Percentiles rank a stretch among this genome's conserved stretches.
Evolutionary conservation across 805 yeast genomes (phyloP).

Genomic region (Wilhelminamyces savonicus): DNA sequence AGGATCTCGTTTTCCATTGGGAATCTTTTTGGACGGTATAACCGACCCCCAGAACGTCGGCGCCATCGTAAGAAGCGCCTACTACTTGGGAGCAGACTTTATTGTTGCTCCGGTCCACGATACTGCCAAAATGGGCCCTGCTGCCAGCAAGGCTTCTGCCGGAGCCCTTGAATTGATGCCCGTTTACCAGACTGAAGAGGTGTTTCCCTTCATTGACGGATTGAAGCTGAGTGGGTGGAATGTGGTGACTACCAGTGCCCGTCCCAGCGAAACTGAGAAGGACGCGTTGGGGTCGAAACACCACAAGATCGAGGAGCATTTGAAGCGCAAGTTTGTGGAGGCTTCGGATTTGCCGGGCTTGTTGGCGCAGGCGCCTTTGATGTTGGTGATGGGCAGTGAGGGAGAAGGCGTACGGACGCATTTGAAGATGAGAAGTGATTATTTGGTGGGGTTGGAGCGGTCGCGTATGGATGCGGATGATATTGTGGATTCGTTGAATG

Average conservation of each 20-base stretch:
- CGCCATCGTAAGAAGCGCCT: slow-evolving; percentile 73
- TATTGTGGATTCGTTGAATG: slow-evolving; percentile 74
- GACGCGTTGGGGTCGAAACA: slow-evolving; percentile 16
- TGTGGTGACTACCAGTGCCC: slow-evolving; percentile 55
- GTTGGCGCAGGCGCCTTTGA: slow-evolving; percentile 46
- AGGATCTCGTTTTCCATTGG: slow-evolving; percentile 45
- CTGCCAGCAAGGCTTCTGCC: slow-evolving; percentile 72
- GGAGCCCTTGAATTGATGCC: slow-evolving; percentile 78
- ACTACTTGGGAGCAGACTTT: slow-evolving; percentile 78
- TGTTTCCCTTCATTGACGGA: slow-evolving; percentile 55
- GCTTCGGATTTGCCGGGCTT: slow-evolving; percentile 38
- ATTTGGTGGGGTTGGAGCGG: slow-evolving; percentile 35
- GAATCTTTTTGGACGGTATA: slow-evolving; percentile 69
- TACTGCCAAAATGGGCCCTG: slow-evolving; percentile 71
- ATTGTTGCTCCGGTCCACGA: slow-evolving; percentile 62
- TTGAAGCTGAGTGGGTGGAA: slow-evolving; percentile 62
- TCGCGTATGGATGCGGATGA: slow-evolving; percentile 20
- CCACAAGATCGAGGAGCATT: slow-evolving; percentile 18
- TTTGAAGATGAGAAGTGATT: slow-evolving; percentile 53
- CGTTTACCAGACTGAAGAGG: slow-evolving; percentile 51
- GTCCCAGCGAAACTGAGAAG: slow-evolving; percentile 15
- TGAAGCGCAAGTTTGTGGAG: slow-evolving; percentile 30
- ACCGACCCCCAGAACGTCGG: slow-evolving; percentile 88
- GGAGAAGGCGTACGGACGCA: slow-evolving; percentile 75
- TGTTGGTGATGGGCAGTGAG: slow-evolving; percentile 80